Base-by-base conservation (phyloP, 306 rosid genomes). In the Crotalaria pallida region DNA sequence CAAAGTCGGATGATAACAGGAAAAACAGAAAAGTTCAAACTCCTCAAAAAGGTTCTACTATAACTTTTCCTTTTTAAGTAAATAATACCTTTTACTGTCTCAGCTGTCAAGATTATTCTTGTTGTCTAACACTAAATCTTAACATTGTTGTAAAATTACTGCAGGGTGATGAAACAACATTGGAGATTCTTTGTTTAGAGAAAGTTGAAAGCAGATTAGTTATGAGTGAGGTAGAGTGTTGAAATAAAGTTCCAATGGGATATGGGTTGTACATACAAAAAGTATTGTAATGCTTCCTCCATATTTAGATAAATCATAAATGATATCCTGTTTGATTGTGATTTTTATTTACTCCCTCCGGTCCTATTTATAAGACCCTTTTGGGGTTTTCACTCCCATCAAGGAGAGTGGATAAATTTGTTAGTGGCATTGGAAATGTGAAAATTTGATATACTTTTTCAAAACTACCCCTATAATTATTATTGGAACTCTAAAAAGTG, bases 151-250 rank as follows among this genome's bases (percentile, higher is more conserved):
- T 65, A 23, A 75, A 57, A 40, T 68, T 68, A 50, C 60, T 85
- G 96, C 88, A 91, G 97, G 90, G 72, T 72, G 69, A 50, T 74
- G 73, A 85, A 85, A 74, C 74, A 67, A 29, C 43, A 36, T 67
- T 86, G 83, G 85, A 29, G 71, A 58, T 64, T 55, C 48, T 29
- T 72, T 53, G 41, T 61, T 10, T 68, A 78, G 79, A 79, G 77
- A 76, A 67, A 58, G 27, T n/a, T 68, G 83, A 77, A 71, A 77
- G 80, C 31, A 17, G 24, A 11, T 76, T 57, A 76, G 58, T 45
- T 64, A 49, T 65, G 44, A 19, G 60, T 64, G 73, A 61, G 67
- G 27, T 56, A 56, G 71, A 11, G 26, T 48, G 76, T 24, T 74
- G 68, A 65, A 85, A 87, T 85, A 87, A 87, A 63, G 71, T 65